Base-by-base conservation (phyloP, 2,329 filamentous ascomycete genomes). In the Neoarthrinium moseri region DNA sequence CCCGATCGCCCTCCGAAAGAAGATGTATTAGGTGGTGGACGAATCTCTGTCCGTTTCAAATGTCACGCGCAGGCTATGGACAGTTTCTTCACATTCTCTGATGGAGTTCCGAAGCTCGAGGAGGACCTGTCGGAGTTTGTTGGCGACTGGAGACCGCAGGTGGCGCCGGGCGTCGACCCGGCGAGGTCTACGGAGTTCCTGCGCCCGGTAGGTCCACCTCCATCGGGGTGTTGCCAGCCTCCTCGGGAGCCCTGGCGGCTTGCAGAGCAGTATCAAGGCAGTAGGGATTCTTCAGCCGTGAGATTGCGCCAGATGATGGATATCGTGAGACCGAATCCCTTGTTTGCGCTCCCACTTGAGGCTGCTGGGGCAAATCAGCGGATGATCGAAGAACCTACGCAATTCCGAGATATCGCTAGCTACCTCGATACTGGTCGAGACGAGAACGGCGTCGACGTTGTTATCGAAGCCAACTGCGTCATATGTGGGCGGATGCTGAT, bases 381-480 rank as follows among this genome's bases (percentile, higher is more conserved):
- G 17, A 7, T 43, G 22, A 36, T 30, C 17, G n/a, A 24, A 17
- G 20, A 42, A 6, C 18, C 27, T 12, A 12, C 37, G 15, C 27
- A 46, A 22, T 47, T 37, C 32, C 20, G 17, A 5, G 42, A 45
- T n/a, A 23, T 45, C 7, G 33, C 33, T 10, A 20, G 22, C 8
- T 45, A 45, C 32, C 15, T 45, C 23, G 42, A 36, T 15, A 32
- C 32, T 4, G 33, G 42, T n/a, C 15, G 29, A 4, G 43, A 46
- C 18, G 13, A 26, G n/a, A 11, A 43, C 10, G 20, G 17, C 21
- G 13, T 32, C 20, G 26, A 12, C 5, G 24, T 46, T 4, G 5
- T 27, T 10, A 6, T 46, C 15, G 44, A 26, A 17, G n/a, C 29
- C 4, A 10, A 23, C 21, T 38, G 32, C 21, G 11, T 29, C 6